Conservation (phyloP, 2,329 filamentous ascomycete genomes). For the Paecilomyces sp. region DNA sequence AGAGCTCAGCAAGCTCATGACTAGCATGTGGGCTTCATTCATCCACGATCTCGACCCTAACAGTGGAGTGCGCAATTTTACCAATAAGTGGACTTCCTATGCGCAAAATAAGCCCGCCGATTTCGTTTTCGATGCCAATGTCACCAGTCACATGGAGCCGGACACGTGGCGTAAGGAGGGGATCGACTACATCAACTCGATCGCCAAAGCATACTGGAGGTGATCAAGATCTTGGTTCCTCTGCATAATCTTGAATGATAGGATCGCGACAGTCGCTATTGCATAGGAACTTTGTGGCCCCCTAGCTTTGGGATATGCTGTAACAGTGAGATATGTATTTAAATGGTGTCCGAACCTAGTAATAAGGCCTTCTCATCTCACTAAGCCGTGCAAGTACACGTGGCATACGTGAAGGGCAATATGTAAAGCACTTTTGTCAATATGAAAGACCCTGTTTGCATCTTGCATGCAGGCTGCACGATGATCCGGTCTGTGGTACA, state of each 20-base stretch:
- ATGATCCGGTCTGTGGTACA: not conserved
- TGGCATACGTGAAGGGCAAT: not conserved
- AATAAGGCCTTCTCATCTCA: not conserved
- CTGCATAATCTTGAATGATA: not conserved
- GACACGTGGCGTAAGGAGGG: slow-evolving; percentile 39
- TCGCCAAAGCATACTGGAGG: slow-evolving; percentile 17
- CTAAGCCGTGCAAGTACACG: not conserved
- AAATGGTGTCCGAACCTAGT: not conserved
- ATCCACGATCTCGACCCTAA: slow-evolving; percentile 42
- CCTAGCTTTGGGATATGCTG: not conserved
- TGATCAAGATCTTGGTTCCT: slow-evolving; percentile 3
- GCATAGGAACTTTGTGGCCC: not conserved
- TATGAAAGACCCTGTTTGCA: not conserved
- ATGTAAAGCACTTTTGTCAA: not conserved
- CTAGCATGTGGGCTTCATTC: slow-evolving; percentile 47
- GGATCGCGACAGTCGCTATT: not conserved
- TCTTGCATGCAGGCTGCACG: not conserved
- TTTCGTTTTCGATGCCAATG: slow-evolving; percentile 46
- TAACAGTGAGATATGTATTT: not conserved
- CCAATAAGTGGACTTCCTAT: slow-evolving; percentile 40
- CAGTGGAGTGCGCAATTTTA: slow-evolving; percentile 13
- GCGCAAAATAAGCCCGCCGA: slow-evolving; percentile 34
- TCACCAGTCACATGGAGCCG: slow-evolving; percentile 34
- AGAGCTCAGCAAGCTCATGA: slow-evolving; percentile 42
- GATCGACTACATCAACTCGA: slow-evolving; percentile 24